Base-by-base conservation (phyloP, 2,329 filamentous ascomycete species). In the Aspergillus niger region DNA sequence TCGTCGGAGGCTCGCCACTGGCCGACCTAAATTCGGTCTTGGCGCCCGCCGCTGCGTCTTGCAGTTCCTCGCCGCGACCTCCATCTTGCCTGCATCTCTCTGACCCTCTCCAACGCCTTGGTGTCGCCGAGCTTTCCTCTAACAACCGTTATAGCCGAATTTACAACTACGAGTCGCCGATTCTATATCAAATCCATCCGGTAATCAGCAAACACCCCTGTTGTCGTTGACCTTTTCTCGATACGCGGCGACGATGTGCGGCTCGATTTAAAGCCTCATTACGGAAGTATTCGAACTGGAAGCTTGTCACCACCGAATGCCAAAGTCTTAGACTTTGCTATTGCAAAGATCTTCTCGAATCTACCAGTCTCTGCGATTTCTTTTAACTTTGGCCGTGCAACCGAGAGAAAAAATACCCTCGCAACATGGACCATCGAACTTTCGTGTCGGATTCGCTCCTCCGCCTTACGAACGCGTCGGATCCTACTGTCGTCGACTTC, bases 401-500 rank as follows among this genome's bases (percentile, higher is more conserved):
- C 8, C 32, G 22, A 5, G 17, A 43, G 22, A 30, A 22, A 26
- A 17, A 15, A 24, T 24, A 11, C 13, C 2, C 17, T 44, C 13
- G n/a, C 20, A 30, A 17, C 13, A 79, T 79, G 77, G 75, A 78
- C 51, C 70, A 74, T 60, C 72, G 72, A 56, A 75, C 72, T 13
- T 79, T 79, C 58, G 71, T 79, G n/a, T 83, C 81, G 55, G 82
- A 84, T 68, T 79, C 81, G 58, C 76, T 84, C 58, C 77, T 83
- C 65, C 80, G 79, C 59, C 77, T 86, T 54, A 81, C 83, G 39
- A 83, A 83, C 63, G 83, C 80, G 51, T 84, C 83, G 41, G 84
- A 86, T 62, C 75, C 80, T 38, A 85, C 84, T 55, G 77, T 84
- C 53, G 74, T 86, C 62, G 84, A 86, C 72, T 86, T 85, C 65